A percentile compares a stretch with the other conserved stretches of the same genome.
These are phyloP conservation scores for Lactarius hatsudake DNA, from an alignment of 768 basidiomycete species.

Conservation along the genomic window DNA sequence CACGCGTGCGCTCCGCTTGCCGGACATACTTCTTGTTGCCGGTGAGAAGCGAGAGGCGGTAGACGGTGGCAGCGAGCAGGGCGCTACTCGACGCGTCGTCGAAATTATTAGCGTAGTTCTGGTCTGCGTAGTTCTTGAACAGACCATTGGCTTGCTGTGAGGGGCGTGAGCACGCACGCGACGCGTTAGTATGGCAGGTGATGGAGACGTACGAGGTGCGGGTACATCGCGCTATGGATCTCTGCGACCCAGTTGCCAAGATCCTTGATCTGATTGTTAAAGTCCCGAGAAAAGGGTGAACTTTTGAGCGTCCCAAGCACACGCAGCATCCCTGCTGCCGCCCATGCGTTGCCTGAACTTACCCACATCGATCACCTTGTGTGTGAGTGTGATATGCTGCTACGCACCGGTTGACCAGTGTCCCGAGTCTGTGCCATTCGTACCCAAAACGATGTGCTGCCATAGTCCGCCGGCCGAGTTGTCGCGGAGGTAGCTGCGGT, in stretches of 20 bases:
- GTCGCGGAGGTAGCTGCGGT: constrained; percentile 64
- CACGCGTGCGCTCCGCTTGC: constrained; percentile 55
- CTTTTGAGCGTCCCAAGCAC: constrained; percentile 72
- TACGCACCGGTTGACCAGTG: constrained; percentile 76
- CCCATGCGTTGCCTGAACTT: constrained; percentile 83
- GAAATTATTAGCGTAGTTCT: constrained; percentile 49
- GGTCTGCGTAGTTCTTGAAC: constrained; percentile 72
- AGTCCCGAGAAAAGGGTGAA: constrained; percentile 49
- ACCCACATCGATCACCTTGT: neutral
- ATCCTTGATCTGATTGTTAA: constrained; percentile 55
- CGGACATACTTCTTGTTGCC: constrained; percentile 50
- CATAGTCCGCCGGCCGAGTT: constrained; percentile 53
- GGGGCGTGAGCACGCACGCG: neutral
- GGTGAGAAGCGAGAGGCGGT: constrained; percentile 61
- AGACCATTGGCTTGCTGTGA: constrained; percentile 45
- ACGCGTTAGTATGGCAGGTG: neutral
- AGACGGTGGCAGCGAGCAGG: constrained; percentile 73
- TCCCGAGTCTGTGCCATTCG: constrained; percentile 51
- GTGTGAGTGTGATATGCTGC: neutral
- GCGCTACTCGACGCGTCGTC: constrained; percentile 72
- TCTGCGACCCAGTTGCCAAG: constrained; percentile 67
- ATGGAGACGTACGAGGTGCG: constrained; percentile 46
- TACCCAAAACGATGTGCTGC: constrained; percentile 71
- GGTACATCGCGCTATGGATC: constrained; percentile 72
- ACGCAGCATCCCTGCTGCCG: constrained; percentile 83